A percentile compares a stretch with the other conserved stretches of the same genome.
Conservation (phyloP, 2,329 filamentous ascomycete genomes). For the Berkeleyomyces basicola region DNA sequence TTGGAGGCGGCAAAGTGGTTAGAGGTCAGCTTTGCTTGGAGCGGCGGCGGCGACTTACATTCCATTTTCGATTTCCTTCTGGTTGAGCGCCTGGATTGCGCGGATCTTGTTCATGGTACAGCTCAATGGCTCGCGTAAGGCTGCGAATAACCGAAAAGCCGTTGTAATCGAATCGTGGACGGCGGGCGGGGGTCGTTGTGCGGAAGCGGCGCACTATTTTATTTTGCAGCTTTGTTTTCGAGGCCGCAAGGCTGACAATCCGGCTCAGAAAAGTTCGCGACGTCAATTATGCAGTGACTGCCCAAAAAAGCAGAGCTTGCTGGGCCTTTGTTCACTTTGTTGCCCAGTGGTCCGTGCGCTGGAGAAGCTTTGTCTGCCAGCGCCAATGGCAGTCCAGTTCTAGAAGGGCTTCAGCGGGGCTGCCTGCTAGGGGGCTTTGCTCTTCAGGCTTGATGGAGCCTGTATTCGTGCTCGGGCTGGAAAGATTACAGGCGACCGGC, state of each 20-base stretch:
- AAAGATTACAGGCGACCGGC: neutral
- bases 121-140: neutral
- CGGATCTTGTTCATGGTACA: constrained; percentile 78
- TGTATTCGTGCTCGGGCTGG: neutral
- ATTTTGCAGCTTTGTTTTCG: neutral
- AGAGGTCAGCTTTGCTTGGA: constrained; percentile 14
- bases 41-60: constrained; percentile 35
- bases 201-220: neutral
- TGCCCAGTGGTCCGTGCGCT: neutral
- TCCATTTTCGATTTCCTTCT: constrained; percentile 80
- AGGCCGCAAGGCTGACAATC: neutral
- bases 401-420: neutral
- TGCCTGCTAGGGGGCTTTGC: neutral
- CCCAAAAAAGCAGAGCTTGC: neutral
- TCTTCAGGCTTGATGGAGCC: neutral
- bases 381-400: neutral
- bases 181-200: neutral
- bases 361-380: neutral
- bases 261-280: neutral
- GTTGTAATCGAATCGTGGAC: neutral
- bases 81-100: constrained; percentile 82
- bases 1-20: constrained; percentile 13
- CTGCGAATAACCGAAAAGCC: neutral
- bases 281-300: neutral
- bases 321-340: neutral